Conservation (phyloP, 768 basidiomycete genomes). For the Suillus clintonianus region DNA sequence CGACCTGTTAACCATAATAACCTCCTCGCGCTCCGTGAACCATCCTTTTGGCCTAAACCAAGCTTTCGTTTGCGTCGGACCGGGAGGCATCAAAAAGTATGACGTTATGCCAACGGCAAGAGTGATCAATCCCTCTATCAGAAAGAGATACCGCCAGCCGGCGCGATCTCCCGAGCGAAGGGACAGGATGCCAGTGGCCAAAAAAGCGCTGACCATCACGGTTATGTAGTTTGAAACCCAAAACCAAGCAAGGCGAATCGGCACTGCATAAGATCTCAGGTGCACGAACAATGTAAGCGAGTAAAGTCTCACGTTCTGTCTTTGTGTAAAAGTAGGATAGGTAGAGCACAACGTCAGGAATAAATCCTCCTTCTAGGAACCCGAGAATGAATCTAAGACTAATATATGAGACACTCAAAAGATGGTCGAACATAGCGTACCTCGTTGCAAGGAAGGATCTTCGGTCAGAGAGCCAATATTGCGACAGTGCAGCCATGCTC, state of each 20-base stretch:
- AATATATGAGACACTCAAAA: not conserved
- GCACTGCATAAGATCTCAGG: not conserved
- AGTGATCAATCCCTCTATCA: constrained; percentile 53
- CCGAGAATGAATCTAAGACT: constrained; percentile 48
- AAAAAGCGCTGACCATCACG: constrained; percentile 58
- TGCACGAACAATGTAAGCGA: not conserved
- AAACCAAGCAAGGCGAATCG: constrained; percentile 61
- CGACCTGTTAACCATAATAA: constrained; percentile 54
- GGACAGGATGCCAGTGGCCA: constrained; percentile 52
- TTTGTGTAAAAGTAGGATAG: constrained; percentile 68
- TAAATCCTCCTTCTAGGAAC: constrained; percentile 65
- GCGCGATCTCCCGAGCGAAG: constrained; percentile 37
- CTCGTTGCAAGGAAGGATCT: constrained; percentile 56
- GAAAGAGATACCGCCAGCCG: constrained; percentile 62
- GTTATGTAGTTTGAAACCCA: constrained; percentile 63
- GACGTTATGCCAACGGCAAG: constrained; percentile 51
- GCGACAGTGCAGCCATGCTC: constrained; percentile 56
- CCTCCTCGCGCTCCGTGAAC: constrained; percentile 61
- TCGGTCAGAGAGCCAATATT: constrained; percentile 59
- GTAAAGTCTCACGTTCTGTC: constrained; percentile 41
- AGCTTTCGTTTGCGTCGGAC: constrained; percentile 55
- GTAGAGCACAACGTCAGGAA: constrained; percentile 65
- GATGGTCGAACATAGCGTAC: constrained; percentile 22
- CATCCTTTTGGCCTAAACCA: constrained; percentile 61
- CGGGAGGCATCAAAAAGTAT: constrained; percentile 59